Evolutionary conservation across 495 filamentous ascomycete species (phyloP), one percentile per base, ranked within the genome.

Genomic region (Niebla homalea): DNA sequence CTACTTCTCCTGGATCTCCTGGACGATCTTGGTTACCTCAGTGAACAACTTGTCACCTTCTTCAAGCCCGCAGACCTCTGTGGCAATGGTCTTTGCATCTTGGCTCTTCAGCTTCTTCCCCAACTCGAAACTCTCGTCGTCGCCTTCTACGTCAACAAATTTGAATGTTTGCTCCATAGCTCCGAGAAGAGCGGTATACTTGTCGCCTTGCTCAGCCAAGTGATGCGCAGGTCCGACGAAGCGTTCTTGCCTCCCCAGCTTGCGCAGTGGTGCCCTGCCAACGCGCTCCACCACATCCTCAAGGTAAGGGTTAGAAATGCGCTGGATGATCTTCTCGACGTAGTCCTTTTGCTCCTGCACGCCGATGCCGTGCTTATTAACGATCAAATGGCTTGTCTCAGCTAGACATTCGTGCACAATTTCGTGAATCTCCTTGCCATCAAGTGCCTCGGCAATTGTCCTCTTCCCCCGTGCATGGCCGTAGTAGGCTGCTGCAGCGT

Each of bases 401-500:
- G 75, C 69, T 55, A 96, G 76, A 21, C 81, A 82, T 44, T 77
- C 76, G 49, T 76, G 78, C 36, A 96, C 92, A 48, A 83, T 78
- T 22, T 74, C 70, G 58, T 80, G 76, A 62, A 96, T 90, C 55
- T 75, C 71, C 38, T 68, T 53, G 56, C 84, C 78, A 26, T 74
- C 71, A 46, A 95, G 70, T 12, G 87, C 81, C 50, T 97, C 90
- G 57, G 90, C 85, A 52, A 98, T 88, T 29, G 80, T 89, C 60
- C 75, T 71, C 74, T 92, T 94, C 49, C 83, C 78, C 35, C 78
- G 77, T 62, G 84, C 70, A 72, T 92, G 80, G 39, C 92, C 92
- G 66, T 88, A 89, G 77, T 97, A 98, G 46, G 92, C 92, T 21
- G 90, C 88, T n/a, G 89, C 89, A 43, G 93, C 92, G 63, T 98